Conservation (phyloP, 352 stramenopile species). For the Aphanomyces astaci region DNA sequence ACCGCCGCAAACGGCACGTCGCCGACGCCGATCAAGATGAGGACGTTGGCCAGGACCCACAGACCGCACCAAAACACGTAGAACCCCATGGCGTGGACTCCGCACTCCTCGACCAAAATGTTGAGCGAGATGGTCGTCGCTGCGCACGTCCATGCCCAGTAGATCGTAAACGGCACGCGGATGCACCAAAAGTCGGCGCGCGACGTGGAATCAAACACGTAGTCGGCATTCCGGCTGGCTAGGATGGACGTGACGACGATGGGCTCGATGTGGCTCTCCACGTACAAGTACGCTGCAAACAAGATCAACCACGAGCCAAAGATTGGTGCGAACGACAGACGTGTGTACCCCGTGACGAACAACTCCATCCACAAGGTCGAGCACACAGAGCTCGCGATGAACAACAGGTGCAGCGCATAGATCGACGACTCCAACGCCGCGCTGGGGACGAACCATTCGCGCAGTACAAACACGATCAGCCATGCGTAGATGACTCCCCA, state of each 20-base stretch:
- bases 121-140: slow-evolving; percentile 13
- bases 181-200: background rate
- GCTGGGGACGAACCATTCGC: slow-evolving; percentile 59
- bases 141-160: slow-evolving; percentile 18
- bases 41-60: slow-evolving; percentile 7
- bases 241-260: slow-evolving; percentile 3
- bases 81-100: slow-evolving; percentile 7
- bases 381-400: slow-evolving; percentile 51
- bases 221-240: background rate
- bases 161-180: slow-evolving; percentile 12
- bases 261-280: background rate
- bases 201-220: slow-evolving; percentile 1
- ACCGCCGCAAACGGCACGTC: slow-evolving; percentile 14
- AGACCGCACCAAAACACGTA: slow-evolving; percentile 21
- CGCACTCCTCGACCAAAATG: background rate
- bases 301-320: background rate
- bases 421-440: slow-evolving; percentile 44
- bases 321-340: background rate
- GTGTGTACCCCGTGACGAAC: slow-evolving; percentile 29
- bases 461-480: slow-evolving; percentile 49
- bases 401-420: slow-evolving; percentile 48
- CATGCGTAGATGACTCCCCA: slow-evolving; percentile 72
- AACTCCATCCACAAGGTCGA: slow-evolving; percentile 66
- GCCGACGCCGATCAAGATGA: slow-evolving; percentile 17
- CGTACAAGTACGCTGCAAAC: slow-evolving; percentile 12